Base-by-base conservation (phyloP, 2,329 filamentous ascomycete species). In the Dactylellina haptotyla region DNA sequence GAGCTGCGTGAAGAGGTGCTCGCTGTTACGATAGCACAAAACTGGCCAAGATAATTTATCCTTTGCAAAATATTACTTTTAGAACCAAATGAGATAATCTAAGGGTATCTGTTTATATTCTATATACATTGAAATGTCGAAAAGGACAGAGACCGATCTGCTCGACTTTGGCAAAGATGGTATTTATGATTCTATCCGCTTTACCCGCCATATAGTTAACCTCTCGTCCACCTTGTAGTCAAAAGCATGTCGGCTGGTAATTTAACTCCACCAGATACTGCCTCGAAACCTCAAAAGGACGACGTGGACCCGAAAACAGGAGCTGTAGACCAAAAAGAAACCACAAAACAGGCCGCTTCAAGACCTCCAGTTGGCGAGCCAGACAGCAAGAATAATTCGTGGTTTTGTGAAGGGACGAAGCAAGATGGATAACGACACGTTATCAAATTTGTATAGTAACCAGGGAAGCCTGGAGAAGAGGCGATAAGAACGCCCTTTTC, bases 161-260 rank as follows among this genome's bases (percentile, higher is more conserved):
- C 53, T 65, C 1, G 67, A 72, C 6, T 65, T 72, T 53, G 67
- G 57, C 16, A 56, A 56, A 18, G 59, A 72, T 26, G 50, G 67
- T 65, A 50, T 45, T 53, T 12, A 26, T 12, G 10, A 16, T 34
- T 41, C 25, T 34, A 16, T n/a, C 16, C 18, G 5, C 16, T 28
- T 18, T 20, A 8, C 16, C 12, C 6, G 12, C 48, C 6, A 34
- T 25, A 5, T 12, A 6, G 20, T 48, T 39, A 28, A 23, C 14
- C 8, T 25, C 20, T 62, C 8, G n/a, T 26, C 43, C 12, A 10
- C 25, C 23, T 23, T 16, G 16, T 9, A 72, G 67, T 72, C 43
- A 64, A 54, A 28, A 30, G 46, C 2, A 65, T 73, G 56, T 65
- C 69, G 16, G 54, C 46, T 16, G 56, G 66, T 57, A 73, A 73